A percentile compares a stretch with the other conserved stretches of the same genome.
Evolutionary conservation across 2,329 filamentous ascomycete species (phyloP).

Genomic region (Penicillium hordei): DNA sequence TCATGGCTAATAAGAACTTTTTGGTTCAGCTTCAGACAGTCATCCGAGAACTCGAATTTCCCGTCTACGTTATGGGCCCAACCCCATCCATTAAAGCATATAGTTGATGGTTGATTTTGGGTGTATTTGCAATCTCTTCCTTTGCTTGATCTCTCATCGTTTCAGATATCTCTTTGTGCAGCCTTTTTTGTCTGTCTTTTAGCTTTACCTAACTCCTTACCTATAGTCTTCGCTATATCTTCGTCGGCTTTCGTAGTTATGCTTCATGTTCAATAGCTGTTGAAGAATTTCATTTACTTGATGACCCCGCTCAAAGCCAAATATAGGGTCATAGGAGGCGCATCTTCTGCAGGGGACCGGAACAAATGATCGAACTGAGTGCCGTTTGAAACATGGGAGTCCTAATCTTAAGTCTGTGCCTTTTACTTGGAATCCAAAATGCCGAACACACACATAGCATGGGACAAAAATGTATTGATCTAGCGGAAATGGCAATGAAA

Average conservation of each 20-base stretch:
- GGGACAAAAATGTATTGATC: too few relatives aligned
- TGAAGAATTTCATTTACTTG: neutral
- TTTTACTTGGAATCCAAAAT: too few relatives aligned
- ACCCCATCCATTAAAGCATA: neutral
- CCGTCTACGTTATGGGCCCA: conserved; percentile 12
- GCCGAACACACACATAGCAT: too few relatives aligned
- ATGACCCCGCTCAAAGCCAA: neutral
- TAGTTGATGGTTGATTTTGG: neutral
- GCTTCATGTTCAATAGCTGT: neutral
- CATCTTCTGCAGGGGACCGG: too few relatives aligned
- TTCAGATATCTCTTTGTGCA: neutral
- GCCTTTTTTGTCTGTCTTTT: neutral
- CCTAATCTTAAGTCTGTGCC: too few relatives aligned
- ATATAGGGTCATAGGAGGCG: too few relatives aligned
- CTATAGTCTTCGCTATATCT: neutral
- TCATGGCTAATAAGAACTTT: neutral
- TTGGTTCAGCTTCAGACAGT: neutral
- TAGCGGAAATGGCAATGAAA: too few relatives aligned
- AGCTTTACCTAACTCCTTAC: neutral
- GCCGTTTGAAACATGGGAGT: too few relatives aligned
- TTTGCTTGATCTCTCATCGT: neutral
- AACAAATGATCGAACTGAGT: too few relatives aligned
- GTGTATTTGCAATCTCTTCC: neutral
- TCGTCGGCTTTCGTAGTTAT: too few relatives aligned
- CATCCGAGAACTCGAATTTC: conserved; percentile 19